These are phyloP conservation scores for Malassezia yamatoensis DNA, from an alignment of 1,284 basidiomycete species.

Conservation along the genomic window DNA sequence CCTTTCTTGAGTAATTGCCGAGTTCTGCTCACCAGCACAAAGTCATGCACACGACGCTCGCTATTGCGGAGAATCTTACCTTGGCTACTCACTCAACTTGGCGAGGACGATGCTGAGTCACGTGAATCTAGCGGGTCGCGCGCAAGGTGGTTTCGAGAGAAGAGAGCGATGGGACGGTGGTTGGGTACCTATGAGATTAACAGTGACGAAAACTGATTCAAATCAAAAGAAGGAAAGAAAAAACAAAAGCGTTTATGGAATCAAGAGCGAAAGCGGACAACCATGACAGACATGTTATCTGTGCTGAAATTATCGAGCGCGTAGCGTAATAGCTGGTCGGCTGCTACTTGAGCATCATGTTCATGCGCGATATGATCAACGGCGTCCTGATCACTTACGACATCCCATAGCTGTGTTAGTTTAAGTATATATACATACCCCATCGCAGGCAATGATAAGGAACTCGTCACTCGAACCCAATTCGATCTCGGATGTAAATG, in stretches of 20 bases:
- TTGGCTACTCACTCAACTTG: no score
- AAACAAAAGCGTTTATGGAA: no score
- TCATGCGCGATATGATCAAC: conserved; percentile 70
- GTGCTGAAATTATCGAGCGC: conserved; percentile 78
- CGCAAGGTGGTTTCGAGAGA: no score
- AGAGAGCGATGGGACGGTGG: no score
- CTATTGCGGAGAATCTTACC: no score
- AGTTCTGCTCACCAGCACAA: no score
- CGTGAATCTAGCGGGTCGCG: no score
- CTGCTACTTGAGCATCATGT: conserved; percentile 72
- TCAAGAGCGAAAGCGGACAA: conserved; percentile 28
- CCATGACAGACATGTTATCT: conserved; percentile 58
- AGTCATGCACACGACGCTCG: no score
- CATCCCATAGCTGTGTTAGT: conserved; percentile 80
- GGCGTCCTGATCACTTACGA: conserved; percentile 80
- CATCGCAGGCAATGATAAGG: conserved; percentile 92
- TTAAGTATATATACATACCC: conserved; percentile 58
- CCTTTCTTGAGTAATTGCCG: not conserved
- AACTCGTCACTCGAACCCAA: conserved; percentile 84
- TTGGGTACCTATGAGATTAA: no score
- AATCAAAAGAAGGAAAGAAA: no score
- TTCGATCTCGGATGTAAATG: conserved; percentile 93
- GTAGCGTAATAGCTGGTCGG: conserved; percentile 66
- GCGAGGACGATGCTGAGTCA: no score
- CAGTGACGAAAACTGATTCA: no score